Conservation (phyloP, 2,329 filamentous ascomycete genomes). For the Botrytis elliptica region DNA sequence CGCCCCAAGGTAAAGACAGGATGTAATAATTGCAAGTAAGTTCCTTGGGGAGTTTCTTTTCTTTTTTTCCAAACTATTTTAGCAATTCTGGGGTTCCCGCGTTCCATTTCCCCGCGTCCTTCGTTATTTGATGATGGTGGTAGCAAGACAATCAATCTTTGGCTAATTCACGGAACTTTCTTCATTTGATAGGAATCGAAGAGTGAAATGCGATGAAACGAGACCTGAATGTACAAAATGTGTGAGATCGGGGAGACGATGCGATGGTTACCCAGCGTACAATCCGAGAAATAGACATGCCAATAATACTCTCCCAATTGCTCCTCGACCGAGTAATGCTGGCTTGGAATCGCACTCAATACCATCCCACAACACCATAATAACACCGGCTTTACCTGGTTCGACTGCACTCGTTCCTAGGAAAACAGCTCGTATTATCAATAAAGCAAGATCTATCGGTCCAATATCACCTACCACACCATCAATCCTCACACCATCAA, state of each 20-base stretch:
- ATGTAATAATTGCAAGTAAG: conserved; percentile 68
- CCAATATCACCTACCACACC: conserved; percentile 20
- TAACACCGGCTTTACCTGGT: conserved; percentile 3
- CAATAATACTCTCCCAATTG: conserved; percentile 31
- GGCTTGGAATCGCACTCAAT: conserved; percentile 3
- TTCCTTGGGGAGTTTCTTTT: neutral
- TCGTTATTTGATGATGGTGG: neutral
- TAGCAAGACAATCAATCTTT: neutral
- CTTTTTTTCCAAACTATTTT: conserved; percentile 24
- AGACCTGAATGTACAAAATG: conserved; percentile 62
- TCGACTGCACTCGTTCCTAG: neutral
- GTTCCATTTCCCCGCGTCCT: conserved; percentile 16
- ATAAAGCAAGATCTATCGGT: conserved; percentile 15
- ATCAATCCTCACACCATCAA: conserved; percentile 1
- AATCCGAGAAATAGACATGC: conserved; percentile 26
- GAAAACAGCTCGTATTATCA: neutral
- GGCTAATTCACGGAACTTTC: conserved; percentile 17
- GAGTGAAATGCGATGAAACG: conserved; percentile 66
- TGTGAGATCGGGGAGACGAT: conserved; percentile 55
- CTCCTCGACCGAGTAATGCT: conserved; percentile 27
- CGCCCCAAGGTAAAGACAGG: conserved; percentile 61
- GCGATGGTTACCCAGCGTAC: conserved; percentile 55
- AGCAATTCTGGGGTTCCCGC: conserved; percentile 1
- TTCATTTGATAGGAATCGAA: conserved; percentile 48
- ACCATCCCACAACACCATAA: conserved; percentile 19